phyloP scores from a whole-genome alignment of 1,284 basidiomycete species.

The Rhodotorula sp. region DNA sequence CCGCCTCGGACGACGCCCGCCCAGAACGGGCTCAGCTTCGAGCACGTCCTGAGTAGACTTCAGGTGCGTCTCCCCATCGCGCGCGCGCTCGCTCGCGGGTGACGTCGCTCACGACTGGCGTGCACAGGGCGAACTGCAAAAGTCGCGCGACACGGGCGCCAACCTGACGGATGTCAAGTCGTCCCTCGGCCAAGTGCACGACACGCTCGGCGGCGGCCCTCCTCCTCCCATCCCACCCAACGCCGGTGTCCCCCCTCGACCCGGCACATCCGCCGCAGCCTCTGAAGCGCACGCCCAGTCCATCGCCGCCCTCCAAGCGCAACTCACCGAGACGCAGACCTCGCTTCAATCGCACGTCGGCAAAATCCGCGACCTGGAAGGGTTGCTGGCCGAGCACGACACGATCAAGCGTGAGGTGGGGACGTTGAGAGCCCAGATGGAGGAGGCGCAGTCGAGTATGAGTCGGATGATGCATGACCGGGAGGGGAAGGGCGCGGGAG shows the following conservation, averaged over 20 bases:
- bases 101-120: neutral
- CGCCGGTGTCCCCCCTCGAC: slow-evolving; percentile 37
- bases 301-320: slow-evolving; percentile 69
- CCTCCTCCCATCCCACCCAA: slow-evolving; percentile 55
- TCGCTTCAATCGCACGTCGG: slow-evolving; percentile 77
- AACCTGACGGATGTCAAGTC: slow-evolving; percentile 77
- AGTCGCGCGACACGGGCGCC: slow-evolving; percentile 87
- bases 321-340: slow-evolving; percentile 80
- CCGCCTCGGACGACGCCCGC: slow-evolving; percentile 1
- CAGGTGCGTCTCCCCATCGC: slow-evolving; percentile 47
- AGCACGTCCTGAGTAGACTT: slow-evolving; percentile 53
- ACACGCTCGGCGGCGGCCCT: slow-evolving; percentile 78
- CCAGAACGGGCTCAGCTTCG: slow-evolving; percentile 51
- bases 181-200: slow-evolving; percentile 87
- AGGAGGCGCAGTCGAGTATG: slow-evolving; percentile 41
- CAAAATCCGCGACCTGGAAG: slow-evolving; percentile 78
- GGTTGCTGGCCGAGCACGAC: slow-evolving; percentile 77
- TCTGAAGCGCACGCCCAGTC: slow-evolving; percentile 44
- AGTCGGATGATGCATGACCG: slow-evolving; percentile 36
- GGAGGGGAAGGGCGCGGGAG: neutral
- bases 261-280: slow-evolving; percentile 5
- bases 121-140: slow-evolving; percentile 83
- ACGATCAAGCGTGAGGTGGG: slow-evolving; percentile 76
- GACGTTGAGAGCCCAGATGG: slow-evolving; percentile 49
- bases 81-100: neutral